These are phyloP conservation scores for Quercus lobata DNA, from an alignment of 331 rosid species.

Conservation along the genomic window DNA sequence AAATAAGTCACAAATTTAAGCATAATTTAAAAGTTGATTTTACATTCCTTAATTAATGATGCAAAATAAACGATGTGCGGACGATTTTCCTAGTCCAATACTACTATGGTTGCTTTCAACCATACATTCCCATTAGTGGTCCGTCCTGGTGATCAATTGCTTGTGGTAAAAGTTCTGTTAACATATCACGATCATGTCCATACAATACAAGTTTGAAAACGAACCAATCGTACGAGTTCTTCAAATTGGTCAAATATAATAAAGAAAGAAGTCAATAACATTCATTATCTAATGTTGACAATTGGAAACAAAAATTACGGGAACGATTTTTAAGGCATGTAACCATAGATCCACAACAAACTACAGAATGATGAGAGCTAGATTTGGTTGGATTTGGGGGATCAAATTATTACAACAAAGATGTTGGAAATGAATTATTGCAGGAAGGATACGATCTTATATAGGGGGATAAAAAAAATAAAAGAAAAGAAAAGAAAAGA, in stretches of 20 bases:
- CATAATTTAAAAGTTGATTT: too few species aligned
- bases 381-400: conserved; percentile 75
- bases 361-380: conserved; percentile 43
- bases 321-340: conserved; percentile 19
- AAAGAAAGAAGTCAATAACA: conserved; percentile 38
- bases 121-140: conserved; percentile 23
- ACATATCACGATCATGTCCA: neutral
- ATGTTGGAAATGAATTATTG: conserved; percentile 15
- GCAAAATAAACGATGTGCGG: neutral
- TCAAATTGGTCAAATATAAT: conserved; percentile 36
- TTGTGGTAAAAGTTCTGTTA: neutral
- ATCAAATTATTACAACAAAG: conserved; percentile 22
- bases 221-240: conserved; percentile 12
- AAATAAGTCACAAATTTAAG: neutral
- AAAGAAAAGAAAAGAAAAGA: too few species aligned
- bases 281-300: conserved; percentile 49
- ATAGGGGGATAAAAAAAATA: neutral
- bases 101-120: conserved; percentile 3
- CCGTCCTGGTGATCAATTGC: conserved; percentile 24
- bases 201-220: conserved; percentile 9
- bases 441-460: conserved; percentile 1
- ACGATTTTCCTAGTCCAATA: neutral
- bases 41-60: neutral
- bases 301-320: conserved; percentile 21
- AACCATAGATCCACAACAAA: conserved; percentile 35